These are phyloP conservation scores for Coccomyxa sp. DNA, from an alignment of 139 green algal genomes.

Conservation along the genomic window DNA sequence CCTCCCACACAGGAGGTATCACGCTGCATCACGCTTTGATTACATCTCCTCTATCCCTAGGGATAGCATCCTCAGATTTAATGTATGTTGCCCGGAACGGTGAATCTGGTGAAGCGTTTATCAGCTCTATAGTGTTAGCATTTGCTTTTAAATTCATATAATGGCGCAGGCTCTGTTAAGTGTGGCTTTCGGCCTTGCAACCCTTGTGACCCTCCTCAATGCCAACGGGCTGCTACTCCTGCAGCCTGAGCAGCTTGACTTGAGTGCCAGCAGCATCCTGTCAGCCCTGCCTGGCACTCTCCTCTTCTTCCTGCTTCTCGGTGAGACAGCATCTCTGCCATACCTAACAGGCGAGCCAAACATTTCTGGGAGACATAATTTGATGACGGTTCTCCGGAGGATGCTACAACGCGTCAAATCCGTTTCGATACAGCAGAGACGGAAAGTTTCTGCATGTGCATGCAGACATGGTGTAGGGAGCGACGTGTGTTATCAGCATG, in stretches of 20 bases:
- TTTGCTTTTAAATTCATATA: not conserved
- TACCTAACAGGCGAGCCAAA: not conserved
- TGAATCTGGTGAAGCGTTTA: not conserved
- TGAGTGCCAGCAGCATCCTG: constrained; percentile 16
- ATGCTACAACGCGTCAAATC: not conserved
- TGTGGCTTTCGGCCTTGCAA: constrained; percentile 46
- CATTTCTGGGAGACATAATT: not conserved
- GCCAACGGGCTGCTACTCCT: constrained; percentile 52
- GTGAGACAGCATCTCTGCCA: constrained; percentile 11
- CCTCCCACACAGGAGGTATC: not conserved
- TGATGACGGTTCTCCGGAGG: not conserved
- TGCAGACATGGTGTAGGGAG: too few relatives aligned
- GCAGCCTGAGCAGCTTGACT: constrained; percentile 27
- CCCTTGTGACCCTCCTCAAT: constrained; percentile 57
- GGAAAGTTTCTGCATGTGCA: not conserved
- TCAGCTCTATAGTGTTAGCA: not conserved
- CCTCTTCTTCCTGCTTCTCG: constrained; percentile 35
- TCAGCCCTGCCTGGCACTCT: constrained; percentile 47
- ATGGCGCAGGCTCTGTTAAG: constrained; percentile 45
- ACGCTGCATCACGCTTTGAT: not conserved
- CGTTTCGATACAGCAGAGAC: not conserved
- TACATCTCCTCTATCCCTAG: not conserved
- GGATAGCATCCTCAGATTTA: not conserved
- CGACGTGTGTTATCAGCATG: too few relatives aligned
- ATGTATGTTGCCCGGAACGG: not conserved